phyloP scores from a whole-genome alignment of 2,329 filamentous ascomycete genomes.

The Cladorrhinum sp. region DNA sequence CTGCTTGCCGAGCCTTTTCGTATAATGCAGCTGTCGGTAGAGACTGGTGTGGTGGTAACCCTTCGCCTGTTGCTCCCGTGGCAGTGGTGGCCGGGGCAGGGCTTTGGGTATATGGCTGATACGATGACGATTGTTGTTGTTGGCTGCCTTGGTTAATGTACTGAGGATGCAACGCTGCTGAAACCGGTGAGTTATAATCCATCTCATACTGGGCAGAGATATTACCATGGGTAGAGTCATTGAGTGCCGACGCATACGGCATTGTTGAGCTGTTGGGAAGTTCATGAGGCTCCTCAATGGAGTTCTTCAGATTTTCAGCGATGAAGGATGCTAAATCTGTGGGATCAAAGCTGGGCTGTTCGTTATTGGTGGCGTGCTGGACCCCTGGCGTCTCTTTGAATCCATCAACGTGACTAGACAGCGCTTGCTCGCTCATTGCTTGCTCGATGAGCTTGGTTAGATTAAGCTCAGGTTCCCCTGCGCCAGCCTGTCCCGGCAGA shows the following conservation, averaged over 20 bases:
- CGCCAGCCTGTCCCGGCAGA: slow-evolving; percentile 6
- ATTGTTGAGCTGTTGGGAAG: slow-evolving; percentile 14
- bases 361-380: neutral
- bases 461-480: neutral
- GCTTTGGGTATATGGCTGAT: slow-evolving; percentile 27
- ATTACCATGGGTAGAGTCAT: slow-evolving; percentile 1
- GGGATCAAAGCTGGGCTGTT: neutral
- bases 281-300: slow-evolving; percentile 17
- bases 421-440: neutral
- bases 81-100: slow-evolving; percentile 27
- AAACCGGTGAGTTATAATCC: slow-evolving; percentile 8
- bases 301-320: slow-evolving; percentile 21
- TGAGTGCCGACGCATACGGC: slow-evolving; percentile 8
- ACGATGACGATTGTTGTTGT: slow-evolving; percentile 13
- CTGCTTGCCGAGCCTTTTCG: slow-evolving; percentile 57
- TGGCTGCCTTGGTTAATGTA: slow-evolving; percentile 21
- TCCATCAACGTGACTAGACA: neutral
- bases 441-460: slow-evolving; percentile 2
- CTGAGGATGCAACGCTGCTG: slow-evolving; percentile 14
- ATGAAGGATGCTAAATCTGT: slow-evolving; percentile 7
- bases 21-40: slow-evolving; percentile 55
- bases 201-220: neutral
- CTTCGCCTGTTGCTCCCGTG: slow-evolving; percentile 32
- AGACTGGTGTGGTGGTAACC: slow-evolving; percentile 55
- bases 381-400: neutral